Evolutionary conservation across 2,329 filamentous ascomycete species (phyloP).

Genomic region (Tolypocladium guangdongense): DNA sequence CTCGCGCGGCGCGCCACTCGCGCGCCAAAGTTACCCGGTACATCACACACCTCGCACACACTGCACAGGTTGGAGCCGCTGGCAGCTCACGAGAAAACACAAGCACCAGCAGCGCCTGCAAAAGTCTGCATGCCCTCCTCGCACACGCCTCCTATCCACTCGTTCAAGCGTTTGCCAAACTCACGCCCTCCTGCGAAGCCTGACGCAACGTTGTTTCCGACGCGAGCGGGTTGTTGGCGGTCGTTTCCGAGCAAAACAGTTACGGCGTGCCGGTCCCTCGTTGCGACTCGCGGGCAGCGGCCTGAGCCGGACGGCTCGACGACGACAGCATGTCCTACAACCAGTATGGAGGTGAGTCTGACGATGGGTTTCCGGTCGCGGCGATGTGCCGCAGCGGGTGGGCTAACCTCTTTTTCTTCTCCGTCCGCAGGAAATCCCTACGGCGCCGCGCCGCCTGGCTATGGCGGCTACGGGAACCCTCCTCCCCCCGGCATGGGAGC

Average conservation of each 20-base stretch:
- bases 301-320: background rate
- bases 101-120: background rate
- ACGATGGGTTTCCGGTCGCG: background rate
- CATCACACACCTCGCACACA: background rate
- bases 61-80: background rate
- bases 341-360: constrained; percentile 42
- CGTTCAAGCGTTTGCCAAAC: background rate
- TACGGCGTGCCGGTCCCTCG: background rate
- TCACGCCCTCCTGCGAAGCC: background rate
- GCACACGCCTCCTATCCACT: background rate
- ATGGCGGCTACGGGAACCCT: constrained; percentile 52
- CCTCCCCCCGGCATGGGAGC: constrained; percentile 60
- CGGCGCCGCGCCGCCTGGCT: constrained; percentile 65
- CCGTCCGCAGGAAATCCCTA: constrained; percentile 41
- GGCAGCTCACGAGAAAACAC: constrained; percentile 2
- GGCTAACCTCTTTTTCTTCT: background rate
- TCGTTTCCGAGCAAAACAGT: background rate
- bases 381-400: constrained; percentile 2
- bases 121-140: background rate
- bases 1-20: background rate
- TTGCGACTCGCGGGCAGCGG: constrained; percentile 7
- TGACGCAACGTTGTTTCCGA: background rate
- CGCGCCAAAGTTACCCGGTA: background rate
- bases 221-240: background rate
- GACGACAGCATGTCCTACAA: constrained; percentile 42